Conservation (phyloP, 2,329 filamentous ascomycete species). For the Cytospora mali region DNA sequence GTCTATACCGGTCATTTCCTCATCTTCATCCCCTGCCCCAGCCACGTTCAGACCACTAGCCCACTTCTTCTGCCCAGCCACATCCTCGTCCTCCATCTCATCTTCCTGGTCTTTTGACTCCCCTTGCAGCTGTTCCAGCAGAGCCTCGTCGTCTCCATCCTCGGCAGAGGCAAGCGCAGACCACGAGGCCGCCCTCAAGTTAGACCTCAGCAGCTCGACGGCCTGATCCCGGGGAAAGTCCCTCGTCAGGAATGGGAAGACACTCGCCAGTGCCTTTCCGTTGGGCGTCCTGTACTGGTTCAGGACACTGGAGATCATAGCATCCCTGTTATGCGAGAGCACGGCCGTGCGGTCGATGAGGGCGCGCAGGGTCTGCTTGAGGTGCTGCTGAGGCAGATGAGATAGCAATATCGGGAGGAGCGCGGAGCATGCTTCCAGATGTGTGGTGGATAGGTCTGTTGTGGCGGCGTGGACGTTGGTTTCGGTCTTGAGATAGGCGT, state of each 20-base stretch:
- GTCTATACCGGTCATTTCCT: conserved; percentile 29
- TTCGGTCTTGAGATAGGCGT: conserved; percentile 65
- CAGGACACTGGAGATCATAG: conserved; percentile 80
- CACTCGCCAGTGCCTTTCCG: conserved; percentile 68
- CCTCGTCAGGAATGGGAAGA: conserved; percentile 77
- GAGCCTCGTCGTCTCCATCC: conserved; percentile 52
- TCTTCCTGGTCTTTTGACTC: conserved; percentile 42
- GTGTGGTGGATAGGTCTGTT: conserved; percentile 43
- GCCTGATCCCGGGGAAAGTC: conserved; percentile 63
- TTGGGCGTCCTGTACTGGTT: conserved; percentile 71
- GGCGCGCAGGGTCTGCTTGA: conserved; percentile 72
- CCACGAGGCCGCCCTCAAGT: conserved; percentile 49
- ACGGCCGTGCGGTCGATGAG: conserved; percentile 83
- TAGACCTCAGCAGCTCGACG: conserved; percentile 71
- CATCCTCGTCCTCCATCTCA: conserved; percentile 36
- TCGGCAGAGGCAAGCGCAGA: conserved; percentile 39
- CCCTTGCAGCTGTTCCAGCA: conserved; percentile 32
- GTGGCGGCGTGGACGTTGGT: conserved; percentile 31
- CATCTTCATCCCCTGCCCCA: conserved; percentile 29
- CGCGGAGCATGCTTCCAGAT: conserved; percentile 58
- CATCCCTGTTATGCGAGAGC: conserved; percentile 66
- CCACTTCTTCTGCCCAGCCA: neutral
- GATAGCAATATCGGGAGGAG: conserved; percentile 67
- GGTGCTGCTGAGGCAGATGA: conserved; percentile 63
- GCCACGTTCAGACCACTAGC: neutral